Evolutionary conservation across 2,329 filamentous ascomycete species (phyloP).

Genomic region (Septoria petroselini): DNA sequence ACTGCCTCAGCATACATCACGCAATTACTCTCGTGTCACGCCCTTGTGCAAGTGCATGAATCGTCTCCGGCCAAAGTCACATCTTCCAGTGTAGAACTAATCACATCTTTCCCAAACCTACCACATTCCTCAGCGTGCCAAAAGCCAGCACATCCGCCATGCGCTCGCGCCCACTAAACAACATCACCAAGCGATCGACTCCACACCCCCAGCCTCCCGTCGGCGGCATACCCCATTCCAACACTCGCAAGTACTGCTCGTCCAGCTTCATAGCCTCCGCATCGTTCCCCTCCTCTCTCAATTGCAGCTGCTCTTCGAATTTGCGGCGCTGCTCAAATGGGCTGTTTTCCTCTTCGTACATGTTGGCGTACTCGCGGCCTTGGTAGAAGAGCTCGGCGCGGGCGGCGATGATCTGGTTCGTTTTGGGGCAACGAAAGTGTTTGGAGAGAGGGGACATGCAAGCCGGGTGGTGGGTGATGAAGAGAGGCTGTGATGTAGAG

Average conservation of each 20-base stretch:
- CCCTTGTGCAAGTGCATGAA: too few relatives aligned
- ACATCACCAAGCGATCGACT: constrained; percentile 85
- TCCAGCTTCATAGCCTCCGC: constrained; percentile 56
- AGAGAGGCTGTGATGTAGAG: constrained; percentile 71
- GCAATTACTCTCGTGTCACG: too few relatives aligned
- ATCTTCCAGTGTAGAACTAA: too few relatives aligned
- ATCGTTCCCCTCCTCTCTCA: constrained; percentile 44
- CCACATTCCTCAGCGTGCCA: constrained; percentile 69
- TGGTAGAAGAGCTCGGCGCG: constrained; percentile 44
- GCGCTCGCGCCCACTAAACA: constrained; percentile 72
- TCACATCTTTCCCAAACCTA: constrained; percentile 34
- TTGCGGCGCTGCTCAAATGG: constrained; percentile 82
- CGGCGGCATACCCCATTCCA: constrained; percentile 89
- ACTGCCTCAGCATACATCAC: too few relatives aligned
- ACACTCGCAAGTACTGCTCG: constrained; percentile 76
- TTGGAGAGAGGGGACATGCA: constrained; percentile 90
- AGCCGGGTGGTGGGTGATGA: constrained; percentile 85
- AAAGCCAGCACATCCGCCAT: constrained; percentile 88
- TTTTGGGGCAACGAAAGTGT: constrained; percentile 66
- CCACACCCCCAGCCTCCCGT: constrained; percentile 97
- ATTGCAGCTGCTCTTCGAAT: constrained; percentile 59
- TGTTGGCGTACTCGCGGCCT: constrained; percentile 83
- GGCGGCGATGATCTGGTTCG: constrained; percentile 54
- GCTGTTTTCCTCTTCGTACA: constrained; percentile 97
- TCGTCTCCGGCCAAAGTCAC: too few relatives aligned